These are phyloP conservation scores for Candida freyschussii DNA, from an alignment of 1,139 yeast species.

Conservation along the genomic window DNA sequence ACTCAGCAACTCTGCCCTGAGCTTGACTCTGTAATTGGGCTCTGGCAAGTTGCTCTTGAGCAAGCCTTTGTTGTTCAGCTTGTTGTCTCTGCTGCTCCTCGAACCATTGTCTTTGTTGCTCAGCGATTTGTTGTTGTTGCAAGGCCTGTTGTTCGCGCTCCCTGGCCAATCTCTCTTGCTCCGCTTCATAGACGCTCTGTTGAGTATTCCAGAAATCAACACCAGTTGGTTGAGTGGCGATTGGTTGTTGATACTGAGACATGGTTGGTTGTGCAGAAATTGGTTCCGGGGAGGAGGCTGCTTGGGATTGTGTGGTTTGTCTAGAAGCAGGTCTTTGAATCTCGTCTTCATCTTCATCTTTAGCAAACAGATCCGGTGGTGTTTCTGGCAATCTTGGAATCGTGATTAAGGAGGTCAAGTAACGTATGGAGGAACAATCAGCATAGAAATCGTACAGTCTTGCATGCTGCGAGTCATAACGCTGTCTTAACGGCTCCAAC, in stretches of 20 bases:
- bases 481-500: slow-evolving; percentile 64
- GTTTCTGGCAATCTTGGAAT: slow-evolving; percentile 76
- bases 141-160: slow-evolving; percentile 46
- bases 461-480: slow-evolving; percentile 76
- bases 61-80: slow-evolving; percentile 67
- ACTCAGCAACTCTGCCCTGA: slow-evolving; percentile 74
- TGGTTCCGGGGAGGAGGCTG: slow-evolving; percentile 42
- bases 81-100: slow-evolving; percentile 69
- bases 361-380: slow-evolving; percentile 61
- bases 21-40: slow-evolving; percentile 73
- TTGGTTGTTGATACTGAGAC: slow-evolving; percentile 27
- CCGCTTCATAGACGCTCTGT: slow-evolving; percentile 35
- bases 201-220: slow-evolving; percentile 45
- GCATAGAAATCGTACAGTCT: slow-evolving; percentile 82
- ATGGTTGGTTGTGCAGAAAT: slow-evolving; percentile 46
- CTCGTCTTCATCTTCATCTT: slow-evolving; percentile 34
- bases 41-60: slow-evolving; percentile 67
- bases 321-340: slow-evolving; percentile 43
- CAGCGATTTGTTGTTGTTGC: slow-evolving; percentile 42
- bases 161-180: slow-evolving; percentile 45
- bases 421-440: slow-evolving; percentile 82
- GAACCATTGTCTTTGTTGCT: slow-evolving; percentile 66
- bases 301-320: slow-evolving; percentile 30
- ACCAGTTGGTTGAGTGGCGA: slow-evolving; percentile 29
- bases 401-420: slow-evolving; percentile 76